A percentile compares a stretch with the other conserved stretches of the same genome.
phyloP scores from a whole-genome alignment of 225 moss, liverwort and hornwort genomes.

The Rhytidiadelphus loreus region DNA sequence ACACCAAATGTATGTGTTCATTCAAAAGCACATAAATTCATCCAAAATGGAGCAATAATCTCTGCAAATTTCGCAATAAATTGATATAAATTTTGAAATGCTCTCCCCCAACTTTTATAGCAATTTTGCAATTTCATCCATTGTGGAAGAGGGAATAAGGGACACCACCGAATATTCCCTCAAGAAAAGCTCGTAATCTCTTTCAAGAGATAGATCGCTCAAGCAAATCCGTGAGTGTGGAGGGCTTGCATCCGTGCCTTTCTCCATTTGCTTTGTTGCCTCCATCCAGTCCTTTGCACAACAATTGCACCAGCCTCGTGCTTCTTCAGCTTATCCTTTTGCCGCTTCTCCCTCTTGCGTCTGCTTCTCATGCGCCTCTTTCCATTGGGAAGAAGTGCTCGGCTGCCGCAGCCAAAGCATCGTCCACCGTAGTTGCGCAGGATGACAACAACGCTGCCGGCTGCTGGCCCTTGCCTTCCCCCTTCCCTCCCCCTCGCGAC shows the following conservation, averaged over 20 bases:
- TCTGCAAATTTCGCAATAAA: not conserved
- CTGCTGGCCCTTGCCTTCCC: conserved; percentile 6
- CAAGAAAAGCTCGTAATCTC: not conserved
- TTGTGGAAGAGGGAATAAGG: not conserved
- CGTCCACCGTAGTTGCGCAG: conserved; percentile 1
- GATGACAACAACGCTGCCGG: conserved; percentile 22
- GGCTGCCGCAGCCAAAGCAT: not conserved
- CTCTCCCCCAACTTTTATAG: not conserved
- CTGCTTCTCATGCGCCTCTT: not conserved
- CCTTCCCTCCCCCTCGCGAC: not conserved
- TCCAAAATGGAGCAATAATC: no score
- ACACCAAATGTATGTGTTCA: not conserved
- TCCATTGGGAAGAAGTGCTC: not conserved
- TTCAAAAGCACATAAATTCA: not conserved
- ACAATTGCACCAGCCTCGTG: not conserved
- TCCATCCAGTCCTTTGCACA: not conserved
- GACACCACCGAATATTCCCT: not conserved
- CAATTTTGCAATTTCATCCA: not conserved
- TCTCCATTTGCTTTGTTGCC: not conserved
- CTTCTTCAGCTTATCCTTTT: not conserved
- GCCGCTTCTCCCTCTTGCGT: no score
- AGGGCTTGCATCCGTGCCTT: not conserved
- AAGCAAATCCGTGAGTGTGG: not conserved
- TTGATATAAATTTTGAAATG: not conserved
- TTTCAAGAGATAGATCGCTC: not conserved